Conservation (phyloP, 192 early-diverging fungal genomes). For the Dissophora globulifera region DNA sequence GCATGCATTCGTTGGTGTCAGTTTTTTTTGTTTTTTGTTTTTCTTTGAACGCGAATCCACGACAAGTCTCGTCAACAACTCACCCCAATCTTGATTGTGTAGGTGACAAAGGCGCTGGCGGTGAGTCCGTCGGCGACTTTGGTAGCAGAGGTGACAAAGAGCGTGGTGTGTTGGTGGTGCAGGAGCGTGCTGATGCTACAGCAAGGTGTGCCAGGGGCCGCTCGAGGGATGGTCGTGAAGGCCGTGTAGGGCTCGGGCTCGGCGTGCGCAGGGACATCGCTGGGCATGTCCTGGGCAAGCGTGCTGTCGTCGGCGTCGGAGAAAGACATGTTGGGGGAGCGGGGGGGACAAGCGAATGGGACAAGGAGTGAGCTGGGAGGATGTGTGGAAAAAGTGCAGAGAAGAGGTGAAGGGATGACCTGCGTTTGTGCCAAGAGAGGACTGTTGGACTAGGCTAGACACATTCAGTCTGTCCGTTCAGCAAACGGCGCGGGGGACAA, state of each 20-base stretch:
- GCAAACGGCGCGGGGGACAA: not conserved
- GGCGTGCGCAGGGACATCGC: conserved; percentile 1
- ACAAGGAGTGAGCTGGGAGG: too few relatives aligned
- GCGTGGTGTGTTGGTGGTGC: conserved; percentile 48
- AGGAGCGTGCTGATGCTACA: conserved; percentile 49
- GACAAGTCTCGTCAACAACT: not conserved
- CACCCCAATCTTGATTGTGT: conserved; percentile 65
- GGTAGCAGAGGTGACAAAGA: conserved; percentile 60
- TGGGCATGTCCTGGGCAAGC: conserved; percentile 1
- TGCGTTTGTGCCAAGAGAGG: not conserved
- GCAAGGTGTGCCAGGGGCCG: conserved; percentile 49
- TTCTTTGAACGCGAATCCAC: not conserved
- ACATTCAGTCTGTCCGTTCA: too few relatives aligned
- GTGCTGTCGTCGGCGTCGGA: conserved; percentile 28
- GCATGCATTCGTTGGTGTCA: not conserved
- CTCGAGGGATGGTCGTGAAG: conserved; percentile 48
- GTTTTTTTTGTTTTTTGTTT: too few relatives aligned
- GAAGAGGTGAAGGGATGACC: too few relatives aligned
- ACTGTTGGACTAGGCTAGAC: too few relatives aligned
- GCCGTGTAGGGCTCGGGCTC: conserved; percentile 39
- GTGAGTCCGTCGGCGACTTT: conserved; percentile 61
- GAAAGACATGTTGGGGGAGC: conserved; percentile 39
- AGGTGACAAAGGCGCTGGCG: conserved; percentile 62
- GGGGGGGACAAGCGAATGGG: too few relatives aligned
- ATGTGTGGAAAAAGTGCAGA: not conserved